Conservation (phyloP, 805 yeast species). For the Spathaspora boniae region DNA sequence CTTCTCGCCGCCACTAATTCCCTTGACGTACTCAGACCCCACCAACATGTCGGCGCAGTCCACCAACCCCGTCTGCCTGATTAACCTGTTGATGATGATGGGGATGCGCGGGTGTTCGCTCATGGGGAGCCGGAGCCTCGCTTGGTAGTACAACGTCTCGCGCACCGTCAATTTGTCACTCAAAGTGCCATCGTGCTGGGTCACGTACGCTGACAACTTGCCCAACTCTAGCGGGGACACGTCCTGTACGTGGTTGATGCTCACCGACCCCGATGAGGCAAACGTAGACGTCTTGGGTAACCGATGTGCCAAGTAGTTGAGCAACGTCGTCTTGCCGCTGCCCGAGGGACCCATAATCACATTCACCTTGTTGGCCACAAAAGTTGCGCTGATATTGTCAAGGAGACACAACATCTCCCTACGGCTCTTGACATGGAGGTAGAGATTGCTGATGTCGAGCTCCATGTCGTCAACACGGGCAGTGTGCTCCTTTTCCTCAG, state of each 20-base stretch:
- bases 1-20: constrained; percentile 57
- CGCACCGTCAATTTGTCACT: constrained; percentile 70
- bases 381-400: constrained; percentile 27
- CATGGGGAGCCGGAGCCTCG: constrained; percentile 57
- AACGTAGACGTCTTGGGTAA: constrained; percentile 17
- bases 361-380: constrained; percentile 31
- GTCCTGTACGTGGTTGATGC: constrained; percentile 23
- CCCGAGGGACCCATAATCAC: constrained; percentile 48
- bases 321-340: constrained; percentile 41
- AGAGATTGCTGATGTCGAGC: constrained; percentile 19
- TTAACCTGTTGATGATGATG: constrained; percentile 51
- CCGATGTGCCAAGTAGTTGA: constrained; percentile 51
- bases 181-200: constrained; percentile 76
- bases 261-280: constrained; percentile 15
- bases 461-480: constrained; percentile 12
- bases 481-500: constrained; percentile 10
- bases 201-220: constrained; percentile 63
- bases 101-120: constrained; percentile 38
- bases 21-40: constrained; percentile 36
- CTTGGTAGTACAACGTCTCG: constrained; percentile 74
- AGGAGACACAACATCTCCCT: constrained; percentile 17
- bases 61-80: constrained; percentile 61
- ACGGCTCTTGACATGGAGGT: constrained; percentile 52
- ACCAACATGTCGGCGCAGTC: constrained; percentile 73
- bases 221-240: constrained; percentile 23